phyloP scores from a whole-genome alignment of 345 rosid genomes.

The Theobroma cacao region DNA sequence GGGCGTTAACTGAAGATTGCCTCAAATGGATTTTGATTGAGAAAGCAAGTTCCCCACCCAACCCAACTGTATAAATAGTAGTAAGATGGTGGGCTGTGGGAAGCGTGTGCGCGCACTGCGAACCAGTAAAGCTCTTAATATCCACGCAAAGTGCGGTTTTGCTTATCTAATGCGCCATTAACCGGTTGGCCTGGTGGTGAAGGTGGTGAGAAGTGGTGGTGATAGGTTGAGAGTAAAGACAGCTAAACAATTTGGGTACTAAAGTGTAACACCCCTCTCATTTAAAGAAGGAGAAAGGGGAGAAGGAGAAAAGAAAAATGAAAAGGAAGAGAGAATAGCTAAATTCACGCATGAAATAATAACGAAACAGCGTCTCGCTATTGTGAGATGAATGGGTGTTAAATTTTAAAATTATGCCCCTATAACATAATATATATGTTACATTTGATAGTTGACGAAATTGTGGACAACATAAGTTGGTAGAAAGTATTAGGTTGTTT shows the following conservation, averaged over 20 bases:
- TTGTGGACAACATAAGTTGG: too few species aligned
- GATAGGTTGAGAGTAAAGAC: conserved; percentile 9
- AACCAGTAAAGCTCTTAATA: conserved; percentile 6
- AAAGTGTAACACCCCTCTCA: too few species aligned
- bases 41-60: not conserved
- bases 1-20: conserved; percentile 1
- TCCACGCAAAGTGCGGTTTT: conserved; percentile 34
- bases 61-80: conserved; percentile 14
- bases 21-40: conserved; percentile 9
- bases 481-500: too few species aligned
- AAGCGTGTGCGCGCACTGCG: not conserved
- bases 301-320: too few species aligned
- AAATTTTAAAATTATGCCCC: too few species aligned
- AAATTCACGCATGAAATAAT: too few species aligned
- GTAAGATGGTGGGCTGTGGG: conserved; percentile 7
- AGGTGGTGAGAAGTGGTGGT: conserved; percentile 18
- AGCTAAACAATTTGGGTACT: not conserved
- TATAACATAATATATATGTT: too few species aligned
- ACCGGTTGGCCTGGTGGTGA: conserved; percentile 7
- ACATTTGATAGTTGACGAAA: too few species aligned
- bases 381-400: too few species aligned
- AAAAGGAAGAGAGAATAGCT: too few species aligned
- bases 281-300: too few species aligned
- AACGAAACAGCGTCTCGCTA: too few species aligned
- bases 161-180: conserved; percentile 21